A percentile compares a stretch with the other conserved stretches of the same genome.
Evolutionary conservation across 2,329 filamentous ascomycete genomes (phyloP).

Genomic region (Cercospora janseana): DNA sequence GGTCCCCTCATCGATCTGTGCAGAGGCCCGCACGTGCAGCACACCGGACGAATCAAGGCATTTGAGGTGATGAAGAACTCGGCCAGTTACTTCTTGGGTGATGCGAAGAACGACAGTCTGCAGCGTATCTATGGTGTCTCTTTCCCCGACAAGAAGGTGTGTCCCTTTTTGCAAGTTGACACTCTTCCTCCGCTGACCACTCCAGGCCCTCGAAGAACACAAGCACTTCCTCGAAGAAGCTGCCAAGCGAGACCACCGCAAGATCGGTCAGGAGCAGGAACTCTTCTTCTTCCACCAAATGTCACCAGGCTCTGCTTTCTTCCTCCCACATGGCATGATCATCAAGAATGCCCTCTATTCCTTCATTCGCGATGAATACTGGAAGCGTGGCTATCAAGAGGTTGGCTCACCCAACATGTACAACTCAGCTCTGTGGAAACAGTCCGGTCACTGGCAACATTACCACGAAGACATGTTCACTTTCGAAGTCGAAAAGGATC

Average conservation of each 20-base stretch:
- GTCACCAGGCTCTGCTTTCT: constrained; percentile 88
- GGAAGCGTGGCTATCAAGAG: constrained; percentile 89
- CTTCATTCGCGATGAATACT: constrained; percentile 83
- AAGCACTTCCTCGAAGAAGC: constrained; percentile 95
- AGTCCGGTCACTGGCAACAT: constrained; percentile 88
- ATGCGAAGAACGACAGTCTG: constrained; percentile 88
- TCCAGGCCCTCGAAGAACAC: constrained; percentile 67
- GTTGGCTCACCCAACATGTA: constrained; percentile 97
- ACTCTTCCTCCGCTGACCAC: not conserved
- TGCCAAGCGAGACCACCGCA: constrained; percentile 93
- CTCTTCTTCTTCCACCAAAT: constrained; percentile 95
- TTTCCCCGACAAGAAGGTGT: constrained; percentile 93
- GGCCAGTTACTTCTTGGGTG: constrained; percentile 88
- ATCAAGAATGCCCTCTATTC: constrained; percentile 87
- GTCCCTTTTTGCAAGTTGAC: not conserved
- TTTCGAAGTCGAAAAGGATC: constrained; percentile 78
- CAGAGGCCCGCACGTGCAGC: constrained; percentile 88
- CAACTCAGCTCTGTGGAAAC: constrained; percentile 90
- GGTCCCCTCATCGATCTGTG: constrained; percentile 94
- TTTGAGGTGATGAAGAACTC: constrained; percentile 90
- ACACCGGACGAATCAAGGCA: constrained; percentile 89
- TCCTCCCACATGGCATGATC: constrained; percentile 76
- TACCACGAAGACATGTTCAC: constrained; percentile 96
- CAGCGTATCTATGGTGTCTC: constrained; percentile 96
- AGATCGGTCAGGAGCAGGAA: constrained; percentile 92